Conservation (phyloP, 768 basidiomycete species). For the Leucocoprinus sp. region DNA sequence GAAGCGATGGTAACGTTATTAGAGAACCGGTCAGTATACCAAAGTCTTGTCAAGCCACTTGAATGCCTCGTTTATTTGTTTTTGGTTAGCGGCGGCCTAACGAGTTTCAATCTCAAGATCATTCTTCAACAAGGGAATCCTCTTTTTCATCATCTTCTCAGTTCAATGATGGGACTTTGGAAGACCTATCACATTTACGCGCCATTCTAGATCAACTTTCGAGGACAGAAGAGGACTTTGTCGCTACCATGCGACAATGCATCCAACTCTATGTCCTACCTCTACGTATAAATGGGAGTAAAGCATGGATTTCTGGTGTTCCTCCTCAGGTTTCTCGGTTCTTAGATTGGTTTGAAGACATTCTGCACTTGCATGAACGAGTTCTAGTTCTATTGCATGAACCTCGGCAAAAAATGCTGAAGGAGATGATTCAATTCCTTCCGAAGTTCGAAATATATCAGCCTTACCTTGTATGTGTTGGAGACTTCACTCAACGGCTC, state of each 20-base stretch:
- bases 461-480: conserved; percentile 73
- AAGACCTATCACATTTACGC: background rate
- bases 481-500: conserved; percentile 47
- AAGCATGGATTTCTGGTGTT: conserved; percentile 75
- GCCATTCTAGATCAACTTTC: conserved; percentile 44
- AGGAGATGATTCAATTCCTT: conserved; percentile 52
- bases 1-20: background rate
- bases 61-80: too few relatives aligned
- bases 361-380: conserved; percentile 66
- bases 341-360: conserved; percentile 87
- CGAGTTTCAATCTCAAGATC: too few relatives aligned
- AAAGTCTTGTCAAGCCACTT: too few relatives aligned
- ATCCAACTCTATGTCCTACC: conserved; percentile 71
- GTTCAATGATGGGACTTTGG: background rate
- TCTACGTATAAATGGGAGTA: conserved; percentile 61
- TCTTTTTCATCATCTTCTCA: background rate
- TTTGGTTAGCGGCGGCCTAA: too few relatives aligned
- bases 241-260: conserved; percentile 56
- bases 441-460: conserved; percentile 74
- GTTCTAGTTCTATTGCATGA: conserved; percentile 40
- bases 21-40: background rate
- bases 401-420: conserved; percentile 31
- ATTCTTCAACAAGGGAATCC: background rate
- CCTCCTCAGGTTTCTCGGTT: conserved; percentile 61
- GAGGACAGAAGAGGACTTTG: conserved; percentile 61